Evolutionary conservation across 2,329 filamentous ascomycete species (phyloP).

Genomic region (Amylocarpus encephaloides): DNA sequence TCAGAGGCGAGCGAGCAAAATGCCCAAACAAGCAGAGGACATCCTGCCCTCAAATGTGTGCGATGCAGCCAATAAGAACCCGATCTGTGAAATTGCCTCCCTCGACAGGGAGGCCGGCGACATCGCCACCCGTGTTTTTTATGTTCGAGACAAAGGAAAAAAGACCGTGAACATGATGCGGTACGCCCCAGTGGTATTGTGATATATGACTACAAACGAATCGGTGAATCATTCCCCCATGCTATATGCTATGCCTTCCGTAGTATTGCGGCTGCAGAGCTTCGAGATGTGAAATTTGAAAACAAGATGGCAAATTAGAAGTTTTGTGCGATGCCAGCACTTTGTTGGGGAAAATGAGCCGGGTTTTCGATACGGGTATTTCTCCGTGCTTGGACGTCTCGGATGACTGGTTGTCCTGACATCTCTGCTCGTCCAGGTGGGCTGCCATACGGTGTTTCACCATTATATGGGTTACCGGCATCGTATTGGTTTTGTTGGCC

Average conservation of each 20-base stretch:
- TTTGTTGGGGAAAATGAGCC: conserved; percentile 83
- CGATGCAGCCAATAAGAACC: neutral
- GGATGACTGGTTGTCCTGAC: conserved; percentile 69
- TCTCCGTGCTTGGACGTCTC: conserved; percentile 83
- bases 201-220: conserved; percentile 21
- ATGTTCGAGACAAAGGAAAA: conserved; percentile 17
- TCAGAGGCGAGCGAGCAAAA: conserved; percentile 2
- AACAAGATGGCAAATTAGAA: conserved; percentile 51
- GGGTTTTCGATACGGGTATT: conserved; percentile 95
- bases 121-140: neutral
- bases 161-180: conserved; percentile 11
- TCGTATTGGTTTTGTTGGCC: conserved; percentile 56
- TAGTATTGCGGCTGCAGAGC: conserved; percentile 4
- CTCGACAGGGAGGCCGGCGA: neutral
- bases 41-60: conserved; percentile 3
- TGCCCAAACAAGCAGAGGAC: conserved; percentile 6
- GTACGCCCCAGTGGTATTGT: conserved; percentile 24
- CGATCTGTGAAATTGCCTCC: neutral
- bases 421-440: conserved; percentile 37
- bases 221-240: conserved; percentile 8
- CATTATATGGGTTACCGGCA: conserved; percentile 49
- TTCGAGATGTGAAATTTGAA: conserved; percentile 13
- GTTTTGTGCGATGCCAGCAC: conserved; percentile 92
- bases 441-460: conserved; percentile 34
- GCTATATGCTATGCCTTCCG: conserved; percentile 8